phyloP scores from a whole-genome alignment of 306 rosid genomes.

The Geum urbanum region DNA sequence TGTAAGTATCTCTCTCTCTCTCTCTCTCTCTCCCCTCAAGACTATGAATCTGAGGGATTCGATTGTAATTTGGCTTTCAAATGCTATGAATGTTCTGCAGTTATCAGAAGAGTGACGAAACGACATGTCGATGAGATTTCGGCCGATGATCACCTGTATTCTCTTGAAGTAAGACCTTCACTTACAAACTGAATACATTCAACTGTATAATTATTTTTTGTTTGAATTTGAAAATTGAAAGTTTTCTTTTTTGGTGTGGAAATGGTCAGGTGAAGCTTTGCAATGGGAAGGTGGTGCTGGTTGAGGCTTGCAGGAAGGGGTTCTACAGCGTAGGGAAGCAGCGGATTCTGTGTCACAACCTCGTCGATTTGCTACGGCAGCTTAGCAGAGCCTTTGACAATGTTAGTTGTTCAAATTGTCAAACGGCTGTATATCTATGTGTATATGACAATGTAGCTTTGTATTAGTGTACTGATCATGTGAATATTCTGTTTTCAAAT shows the following conservation, averaged over 20 bases:
- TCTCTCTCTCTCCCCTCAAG: background rate
- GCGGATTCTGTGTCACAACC: slow-evolving; percentile 74
- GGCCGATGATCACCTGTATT: slow-evolving; percentile 63
- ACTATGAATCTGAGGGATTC: background rate
- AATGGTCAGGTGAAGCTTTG: slow-evolving; percentile 74
- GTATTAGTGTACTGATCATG: background rate
- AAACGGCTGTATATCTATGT: background rate
- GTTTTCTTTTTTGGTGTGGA: background rate
- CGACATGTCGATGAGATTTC: slow-evolving; percentile 62
- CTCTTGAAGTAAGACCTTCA: slow-evolving; percentile 57
- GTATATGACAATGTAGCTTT: background rate
- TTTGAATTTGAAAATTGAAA: background rate
- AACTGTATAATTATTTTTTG: background rate
- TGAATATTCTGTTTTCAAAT: slow-evolving; percentile 17
- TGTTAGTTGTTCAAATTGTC: slow-evolving; percentile 36
- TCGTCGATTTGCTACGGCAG: slow-evolving; percentile 84
- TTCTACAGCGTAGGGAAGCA: slow-evolving; percentile 80
- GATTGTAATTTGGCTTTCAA: background rate
- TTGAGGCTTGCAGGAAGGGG: slow-evolving; percentile 88
- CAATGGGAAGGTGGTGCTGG: slow-evolving; percentile 81
- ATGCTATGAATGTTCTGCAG: slow-evolving; percentile 37
- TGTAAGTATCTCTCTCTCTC: slow-evolving; percentile 38
- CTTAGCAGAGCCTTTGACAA: slow-evolving; percentile 87
- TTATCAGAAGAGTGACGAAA: slow-evolving; percentile 55
- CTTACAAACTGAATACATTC: background rate